A percentile compares a stretch with the other conserved stretches of the same genome.
Conservation (phyloP, 306 rosid genomes). For the Benincasa hispida region DNA sequence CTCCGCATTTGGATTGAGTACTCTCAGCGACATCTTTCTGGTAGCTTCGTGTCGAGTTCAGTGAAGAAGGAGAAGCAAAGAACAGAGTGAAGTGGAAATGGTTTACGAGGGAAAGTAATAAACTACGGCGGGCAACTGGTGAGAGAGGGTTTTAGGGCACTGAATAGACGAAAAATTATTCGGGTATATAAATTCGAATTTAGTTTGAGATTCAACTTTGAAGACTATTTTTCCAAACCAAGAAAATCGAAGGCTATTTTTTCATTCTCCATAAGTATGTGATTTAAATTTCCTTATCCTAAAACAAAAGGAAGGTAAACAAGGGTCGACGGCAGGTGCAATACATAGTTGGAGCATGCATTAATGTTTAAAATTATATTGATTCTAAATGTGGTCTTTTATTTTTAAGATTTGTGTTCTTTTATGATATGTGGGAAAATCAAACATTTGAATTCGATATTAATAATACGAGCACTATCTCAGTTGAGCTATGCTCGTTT, state of each 20-base stretch:
- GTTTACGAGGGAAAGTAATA: not conserved
- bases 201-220: not conserved
- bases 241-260: not conserved
- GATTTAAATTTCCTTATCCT: no score
- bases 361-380: no score
- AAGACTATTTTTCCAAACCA: not conserved
- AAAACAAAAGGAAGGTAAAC: no score
- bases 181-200: not conserved
- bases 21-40: slow-evolving; percentile 56
- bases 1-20: slow-evolving; percentile 84
- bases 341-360: no score
- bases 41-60: not conserved
- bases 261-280: no score
- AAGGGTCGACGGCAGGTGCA: no score
- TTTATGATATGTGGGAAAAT: no score
- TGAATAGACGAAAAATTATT: not conserved
- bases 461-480: no score
- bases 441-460: no score
- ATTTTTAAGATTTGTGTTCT: no score
- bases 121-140: not conserved
- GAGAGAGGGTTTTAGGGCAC: not conserved
- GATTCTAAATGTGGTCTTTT: not conserved
- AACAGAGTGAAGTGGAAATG: not conserved
- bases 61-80: not conserved
- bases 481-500: no score